Conservation (phyloP, 129 eudicot species). For the Pittosporum tobira region DNA sequence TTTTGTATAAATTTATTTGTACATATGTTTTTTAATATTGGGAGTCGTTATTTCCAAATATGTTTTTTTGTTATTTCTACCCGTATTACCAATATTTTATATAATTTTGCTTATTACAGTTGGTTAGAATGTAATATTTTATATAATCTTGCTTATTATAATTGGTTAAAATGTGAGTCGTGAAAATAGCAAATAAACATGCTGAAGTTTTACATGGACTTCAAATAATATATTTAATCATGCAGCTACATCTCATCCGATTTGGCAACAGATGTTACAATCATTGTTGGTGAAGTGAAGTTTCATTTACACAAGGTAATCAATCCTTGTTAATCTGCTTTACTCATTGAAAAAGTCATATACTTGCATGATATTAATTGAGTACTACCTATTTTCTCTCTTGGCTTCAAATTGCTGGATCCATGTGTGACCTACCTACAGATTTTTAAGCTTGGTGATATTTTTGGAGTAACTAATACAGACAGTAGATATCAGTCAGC, state of each 20-base stretch:
- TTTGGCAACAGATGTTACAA: slow-evolving; percentile 52
- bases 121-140: too few relatives aligned
- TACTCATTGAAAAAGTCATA: neutral
- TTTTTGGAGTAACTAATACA: neutral
- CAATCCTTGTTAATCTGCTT: neutral
- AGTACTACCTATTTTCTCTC: neutral
- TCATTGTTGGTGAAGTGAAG: slow-evolving; percentile 48
- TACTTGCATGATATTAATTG: neutral
- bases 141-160: neutral
- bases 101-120: too few relatives aligned
- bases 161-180: neutral
- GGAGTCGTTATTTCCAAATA: too few relatives aligned
- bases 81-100: too few relatives aligned
- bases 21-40: too few relatives aligned
- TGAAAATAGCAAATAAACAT: too few relatives aligned
- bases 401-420: neutral
- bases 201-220: neutral
- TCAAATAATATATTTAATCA: neutral
- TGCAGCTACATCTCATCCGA: slow-evolving; percentile 77
- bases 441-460: neutral
- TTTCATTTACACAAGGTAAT: slow-evolving; percentile 93
- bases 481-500: neutral
- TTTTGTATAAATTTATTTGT: too few relatives aligned
- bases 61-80: too few relatives aligned
- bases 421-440: neutral